phyloP scores from a whole-genome alignment of 306 rosid genomes.

The Cucurbita maxima region DNA sequence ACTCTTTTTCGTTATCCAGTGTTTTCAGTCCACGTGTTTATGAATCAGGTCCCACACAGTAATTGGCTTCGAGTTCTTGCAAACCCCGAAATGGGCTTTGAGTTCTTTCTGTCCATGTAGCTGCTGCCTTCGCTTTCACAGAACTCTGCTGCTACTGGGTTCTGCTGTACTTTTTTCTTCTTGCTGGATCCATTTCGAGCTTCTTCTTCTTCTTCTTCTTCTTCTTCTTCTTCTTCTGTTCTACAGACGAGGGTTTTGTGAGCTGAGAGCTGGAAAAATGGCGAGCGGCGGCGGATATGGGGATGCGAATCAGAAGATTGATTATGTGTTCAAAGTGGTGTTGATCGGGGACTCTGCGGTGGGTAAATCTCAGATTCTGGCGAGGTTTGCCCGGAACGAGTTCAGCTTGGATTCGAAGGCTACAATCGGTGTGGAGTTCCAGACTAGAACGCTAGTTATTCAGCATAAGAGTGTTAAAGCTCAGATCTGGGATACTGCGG shows the following conservation, averaged over 20 bases:
- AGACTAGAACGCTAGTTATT: conserved; percentile 73
- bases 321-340: conserved; percentile 93
- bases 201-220: not conserved
- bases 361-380: conserved; percentile 93
- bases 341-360: conserved; percentile 94
- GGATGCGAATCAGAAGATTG: conserved; percentile 78
- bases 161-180: conserved; percentile 3
- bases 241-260: not conserved
- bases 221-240: not conserved
- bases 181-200: conserved; percentile 3
- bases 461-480: conserved; percentile 90
- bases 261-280: conserved; percentile 22
- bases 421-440: conserved; percentile 96
- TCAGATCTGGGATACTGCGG: conserved; percentile 99
- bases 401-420: conserved; percentile 94
- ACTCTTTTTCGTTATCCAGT: not conserved
- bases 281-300: conserved; percentile 65
- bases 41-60: not conserved
- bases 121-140: not conserved
- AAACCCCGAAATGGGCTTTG: not conserved
- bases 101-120: not conserved
- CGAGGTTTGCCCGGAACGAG: conserved; percentile 88
- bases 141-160: not conserved
- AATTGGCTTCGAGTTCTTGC: not conserved
- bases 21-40: not conserved